These are phyloP conservation scores for Artemisia tridentata DNA, from an alignment of 129 eudicot species.

Conservation along the genomic window DNA sequence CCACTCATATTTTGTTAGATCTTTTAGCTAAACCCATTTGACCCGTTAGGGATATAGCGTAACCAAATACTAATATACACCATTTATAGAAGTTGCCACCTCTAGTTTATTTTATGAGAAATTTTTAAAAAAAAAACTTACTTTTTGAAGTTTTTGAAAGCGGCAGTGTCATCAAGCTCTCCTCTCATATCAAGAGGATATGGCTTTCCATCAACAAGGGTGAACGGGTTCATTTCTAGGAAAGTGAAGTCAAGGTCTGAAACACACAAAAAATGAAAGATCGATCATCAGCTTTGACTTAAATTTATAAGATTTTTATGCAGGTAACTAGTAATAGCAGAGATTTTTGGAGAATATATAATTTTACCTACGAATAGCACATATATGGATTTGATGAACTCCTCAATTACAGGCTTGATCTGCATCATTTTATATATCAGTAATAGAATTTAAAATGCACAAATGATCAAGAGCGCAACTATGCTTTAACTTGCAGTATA, in stretches of 20 bases:
- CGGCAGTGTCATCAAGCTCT: constrained; percentile 98
- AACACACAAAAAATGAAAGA: constrained; percentile 7
- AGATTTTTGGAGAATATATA: background rate
- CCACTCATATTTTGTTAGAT: too few relatives aligned
- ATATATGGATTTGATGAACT: constrained; percentile 67
- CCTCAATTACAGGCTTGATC: constrained; percentile 82
- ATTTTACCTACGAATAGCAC: constrained; percentile 65
- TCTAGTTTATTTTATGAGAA: background rate
- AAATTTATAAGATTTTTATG: constrained; percentile 12
- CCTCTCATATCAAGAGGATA: constrained; percentile 99
- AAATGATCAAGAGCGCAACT: constrained; percentile 6
- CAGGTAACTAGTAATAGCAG: constrained; percentile 7
- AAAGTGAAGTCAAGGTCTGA: constrained; percentile 96
- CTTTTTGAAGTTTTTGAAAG: constrained; percentile 97
- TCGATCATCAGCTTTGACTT: background rate
- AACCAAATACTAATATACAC: too few relatives aligned
- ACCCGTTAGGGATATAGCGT: too few relatives aligned
- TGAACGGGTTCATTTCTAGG: constrained; percentile 97
- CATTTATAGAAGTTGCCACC: too few relatives aligned
- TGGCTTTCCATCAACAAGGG: constrained; percentile 90
- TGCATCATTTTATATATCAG: constrained; percentile 31
- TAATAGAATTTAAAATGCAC: constrained; percentile 16
- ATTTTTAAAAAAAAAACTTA: constrained; percentile 13
- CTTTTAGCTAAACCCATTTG: too few relatives aligned
- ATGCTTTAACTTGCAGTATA: constrained; percentile 7